Percentiles rank a stretch among this genome's conserved stretches.
phyloP scores from a whole-genome alignment of 176 grass and related monocot genomes.

The Neostapfia colusana region DNA sequence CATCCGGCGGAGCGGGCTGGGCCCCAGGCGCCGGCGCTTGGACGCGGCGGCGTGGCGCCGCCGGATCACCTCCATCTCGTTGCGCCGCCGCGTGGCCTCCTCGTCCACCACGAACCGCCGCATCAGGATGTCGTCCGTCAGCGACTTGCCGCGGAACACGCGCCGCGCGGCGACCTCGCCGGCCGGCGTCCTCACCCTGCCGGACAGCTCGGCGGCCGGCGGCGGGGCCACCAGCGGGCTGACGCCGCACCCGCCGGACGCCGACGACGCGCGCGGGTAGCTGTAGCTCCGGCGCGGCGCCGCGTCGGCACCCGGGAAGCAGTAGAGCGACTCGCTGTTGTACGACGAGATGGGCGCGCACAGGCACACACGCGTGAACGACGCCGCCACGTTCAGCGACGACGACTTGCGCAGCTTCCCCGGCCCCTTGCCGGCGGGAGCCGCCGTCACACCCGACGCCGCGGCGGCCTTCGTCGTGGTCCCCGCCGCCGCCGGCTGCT shows the following conservation, averaged over 20 bases:
- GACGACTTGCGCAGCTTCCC: conserved; percentile 73
- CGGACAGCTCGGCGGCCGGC: conserved; percentile 11
- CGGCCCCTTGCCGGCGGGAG: not conserved
- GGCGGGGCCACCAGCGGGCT: conserved; percentile 54
- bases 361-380: conserved; percentile 91
- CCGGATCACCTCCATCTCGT: conserved; percentile 90
- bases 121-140: conserved; percentile 87
- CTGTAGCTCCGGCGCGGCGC: conserved; percentile 87
- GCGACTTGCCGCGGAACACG: conserved; percentile 91
- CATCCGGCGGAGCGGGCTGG: conserved; percentile 81
- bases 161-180: conserved; percentile 12
- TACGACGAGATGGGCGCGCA: conserved; percentile 95
- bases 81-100: conserved; percentile 74
- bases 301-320: conserved; percentile 59
- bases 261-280: conserved; percentile 64
- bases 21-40: conserved; percentile 74
- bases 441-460: conserved; percentile 32
- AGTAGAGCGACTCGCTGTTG: conserved; percentile 67
- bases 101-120: conserved; percentile 91
- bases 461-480: conserved; percentile 40
- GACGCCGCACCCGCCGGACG: conserved; percentile 38
- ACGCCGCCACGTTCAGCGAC: conserved; percentile 86
- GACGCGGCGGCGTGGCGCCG: conserved; percentile 60
- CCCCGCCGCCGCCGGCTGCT: conserved; percentile 29
- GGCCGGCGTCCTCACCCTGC: not conserved